Evolutionary conservation across 768 basidiomycete species (phyloP), one percentile per base, ranked within the genome.

Genomic region (Steccherinum ochraceum): DNA sequence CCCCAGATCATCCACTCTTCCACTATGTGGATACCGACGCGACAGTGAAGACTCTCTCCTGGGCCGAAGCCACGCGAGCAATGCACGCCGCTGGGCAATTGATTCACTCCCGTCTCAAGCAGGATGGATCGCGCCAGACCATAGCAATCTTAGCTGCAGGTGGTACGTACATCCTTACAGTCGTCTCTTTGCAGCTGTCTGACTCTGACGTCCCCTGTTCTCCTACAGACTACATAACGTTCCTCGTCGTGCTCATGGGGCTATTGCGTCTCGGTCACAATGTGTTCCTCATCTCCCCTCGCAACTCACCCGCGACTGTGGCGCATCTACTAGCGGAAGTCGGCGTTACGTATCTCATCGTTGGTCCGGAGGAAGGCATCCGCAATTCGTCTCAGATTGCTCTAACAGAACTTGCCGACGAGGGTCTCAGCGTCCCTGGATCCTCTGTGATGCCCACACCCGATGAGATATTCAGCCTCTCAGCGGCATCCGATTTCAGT

Each of bases 1-100:
- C 58, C 42, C 56, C 66, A 1, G 44, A 52, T 25, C 67, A 70
- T 40, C 63, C 64, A 5, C 21, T 63, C n/a, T 68, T 64, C 56
- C 52, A 60, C 5, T 70, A 63, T 49, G 49, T 49, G 5, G 57
- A 58, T n/a, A 51, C 25, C 11, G 41, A 39, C 10, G 53, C 54
- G 2, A 39, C 13, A 18, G 7, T n/a, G 13, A 46, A 25, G 12
- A 26, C 25, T 4, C 44, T 61, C 35, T 46, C 41, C 24, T 54
- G 51, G 54, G 21, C 49, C 13, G 25, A 53, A 18, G 44, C 43
- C 24, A 47, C 30, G 5, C 46, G 24, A n/a, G 60, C 60, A 0
- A 40, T 52, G n/a, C 48, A 56, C 20, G 46, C 46, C 5, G 58
- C 52, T 0, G 60, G 50, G 12, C 47, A 24, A 10, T 13, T 48